Evolutionary conservation across 1,284 basidiomycete genomes (phyloP).

Genomic region (Trametes sp.): DNA sequence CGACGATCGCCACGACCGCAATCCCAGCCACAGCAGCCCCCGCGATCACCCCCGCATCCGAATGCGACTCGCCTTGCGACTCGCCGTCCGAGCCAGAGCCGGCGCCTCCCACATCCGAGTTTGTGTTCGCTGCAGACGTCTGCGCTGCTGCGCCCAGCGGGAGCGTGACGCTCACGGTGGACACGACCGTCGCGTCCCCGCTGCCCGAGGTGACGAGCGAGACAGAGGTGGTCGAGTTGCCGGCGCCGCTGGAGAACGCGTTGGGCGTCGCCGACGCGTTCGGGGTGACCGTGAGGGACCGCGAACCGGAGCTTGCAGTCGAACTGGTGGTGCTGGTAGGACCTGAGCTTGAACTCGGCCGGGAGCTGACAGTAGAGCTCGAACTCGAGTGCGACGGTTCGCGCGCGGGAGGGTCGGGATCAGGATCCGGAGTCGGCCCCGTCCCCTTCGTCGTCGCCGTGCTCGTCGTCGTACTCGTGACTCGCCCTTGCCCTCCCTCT

Average conservation of each 20-base stretch:
- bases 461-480: too few relatives aligned
- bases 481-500: too few relatives aligned
- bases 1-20: not conserved
- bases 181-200: not conserved
- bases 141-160: not conserved
- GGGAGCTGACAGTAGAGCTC: too few relatives aligned
- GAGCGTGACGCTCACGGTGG: not conserved
- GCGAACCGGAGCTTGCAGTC: not conserved
- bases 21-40: not conserved
- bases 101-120: not conserved
- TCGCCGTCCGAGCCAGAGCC: too few relatives aligned
- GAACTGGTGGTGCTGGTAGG: not conserved
- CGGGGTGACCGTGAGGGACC: not conserved
- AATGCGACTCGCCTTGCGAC: not conserved
- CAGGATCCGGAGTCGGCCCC: too few relatives aligned
- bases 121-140: not conserved
- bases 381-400: too few relatives aligned
- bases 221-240: not conserved
- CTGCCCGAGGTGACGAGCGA: not conserved
- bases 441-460: too few relatives aligned
- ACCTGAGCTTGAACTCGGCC: too few relatives aligned
- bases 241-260: not conserved
- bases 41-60: not conserved
- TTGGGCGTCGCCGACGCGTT: not conserved
- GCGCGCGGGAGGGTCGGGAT: too few relatives aligned